Percentiles rank a stretch among this genome's conserved stretches.
phyloP scores from a whole-genome alignment of 768 basidiomycete genomes.

The Mycena rosella region DNA sequence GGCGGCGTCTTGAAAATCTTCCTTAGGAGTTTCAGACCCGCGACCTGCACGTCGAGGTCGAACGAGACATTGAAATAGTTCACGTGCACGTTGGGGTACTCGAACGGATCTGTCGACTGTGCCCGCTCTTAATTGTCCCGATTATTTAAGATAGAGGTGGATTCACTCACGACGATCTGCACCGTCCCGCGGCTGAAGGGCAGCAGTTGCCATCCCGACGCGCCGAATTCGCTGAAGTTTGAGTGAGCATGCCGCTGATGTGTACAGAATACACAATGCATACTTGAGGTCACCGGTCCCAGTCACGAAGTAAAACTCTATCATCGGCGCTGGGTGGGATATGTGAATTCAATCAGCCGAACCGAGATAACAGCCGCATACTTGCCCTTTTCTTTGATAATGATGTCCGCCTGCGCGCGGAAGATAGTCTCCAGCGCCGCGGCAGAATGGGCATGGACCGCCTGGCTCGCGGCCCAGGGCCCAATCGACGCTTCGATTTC shows the following conservation, averaged over 20 bases:
- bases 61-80: constrained; percentile 65
- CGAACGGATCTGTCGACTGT: constrained; percentile 62
- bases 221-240: constrained; percentile 47
- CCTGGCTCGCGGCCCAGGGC: constrained; percentile 59
- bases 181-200: constrained; percentile 69
- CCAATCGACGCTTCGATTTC: constrained; percentile 52
- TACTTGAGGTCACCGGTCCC: constrained; percentile 39
- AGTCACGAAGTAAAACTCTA: constrained; percentile 59
- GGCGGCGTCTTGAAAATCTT: constrained; percentile 56
- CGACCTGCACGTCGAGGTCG: constrained; percentile 63
- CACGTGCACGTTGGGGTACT: constrained; percentile 59
- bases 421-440: constrained; percentile 58
- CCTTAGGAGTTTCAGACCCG: constrained; percentile 57
- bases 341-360: no score
- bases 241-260: not conserved
- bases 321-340: constrained; percentile 61
- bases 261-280: not conserved
- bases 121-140: not conserved
- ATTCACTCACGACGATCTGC: constrained; percentile 19
- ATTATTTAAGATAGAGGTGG: not conserved
- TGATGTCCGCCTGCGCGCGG: constrained; percentile 57
- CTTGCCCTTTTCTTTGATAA: constrained; percentile 59
- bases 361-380: no score
- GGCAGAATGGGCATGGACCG: constrained; percentile 51
- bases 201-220: constrained; percentile 64